Base-by-base conservation (phyloP, 23 red algal species). In the Gracilaria gracilis region DNA sequence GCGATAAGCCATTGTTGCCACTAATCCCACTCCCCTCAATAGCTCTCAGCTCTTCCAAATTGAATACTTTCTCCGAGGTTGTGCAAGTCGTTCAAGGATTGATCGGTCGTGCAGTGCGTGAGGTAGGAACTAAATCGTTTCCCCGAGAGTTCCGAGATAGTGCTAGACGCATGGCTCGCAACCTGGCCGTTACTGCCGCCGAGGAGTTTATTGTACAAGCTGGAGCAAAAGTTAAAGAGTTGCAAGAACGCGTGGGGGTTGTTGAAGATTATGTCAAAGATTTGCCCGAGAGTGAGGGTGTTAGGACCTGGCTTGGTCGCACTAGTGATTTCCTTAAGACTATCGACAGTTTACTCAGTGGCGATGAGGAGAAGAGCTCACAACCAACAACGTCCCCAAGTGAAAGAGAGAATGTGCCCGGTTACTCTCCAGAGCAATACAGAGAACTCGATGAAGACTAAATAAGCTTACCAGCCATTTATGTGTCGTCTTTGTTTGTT, bases 381-480 rank as follows among this genome's bases (percentile, higher is more conserved):
- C 31, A 50, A 50, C 20, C 39, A 50, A 25, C 40, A 29, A 77
- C 40, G 2, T 34, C 72, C 0, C 46, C 39, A 24, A 46, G 8
- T 8, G 5, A 27, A 27, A 23, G 31, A 8, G 14, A 77, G 46
- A 31, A 20, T 0, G 23, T 5, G 8, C 3, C 16, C 1, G 15
- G 15, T 27, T 46, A 51, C 38, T 50, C 72, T 46, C 20, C 39
- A 42, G 42, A 77, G 4, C 40, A 31, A 29, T 77, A 29, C 23
- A 46, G 72, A 77, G 72, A 77, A 77, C 72, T 77, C 38, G 72
- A 77, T 1, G 72, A 77, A 77, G 72, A 77, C 13, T 77, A 51
- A 25, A 65, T 46, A 11, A 46, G 42, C 42, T n/a, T n/a, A n/a
- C n/a, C n/a, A n/a, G n/a, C n/a, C n/a, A n/a, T n/a, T n/a, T n/a